Evolutionary conservation across 768 basidiomycete species (phyloP), one percentile per base, ranked within the genome.

Genomic region (Russula sp.): DNA sequence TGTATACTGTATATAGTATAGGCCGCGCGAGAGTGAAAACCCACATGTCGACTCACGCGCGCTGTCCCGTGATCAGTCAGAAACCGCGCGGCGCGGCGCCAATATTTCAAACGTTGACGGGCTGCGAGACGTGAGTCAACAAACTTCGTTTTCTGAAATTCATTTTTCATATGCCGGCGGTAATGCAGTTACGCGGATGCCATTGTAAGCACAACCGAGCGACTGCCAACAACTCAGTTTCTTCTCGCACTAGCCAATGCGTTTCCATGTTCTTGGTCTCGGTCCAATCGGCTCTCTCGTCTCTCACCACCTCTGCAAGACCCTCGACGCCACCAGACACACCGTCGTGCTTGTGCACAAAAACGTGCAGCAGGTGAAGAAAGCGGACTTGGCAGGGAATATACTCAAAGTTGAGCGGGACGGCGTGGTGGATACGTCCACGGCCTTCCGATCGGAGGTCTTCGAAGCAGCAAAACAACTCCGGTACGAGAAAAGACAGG

Each of bases 231-330:
- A 37, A 9, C 49, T 20, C 47, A 42, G 49, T 42, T 42, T 27
- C 27, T 39, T 5, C 6, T 45, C 32, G n/a, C 45, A 51, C 32
- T 48, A 51, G 53, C 66, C 63, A 65, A 89, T 91, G 88, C 86
- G 81, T 65, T 81, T 88, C 71, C 87, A 90, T 76, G 70, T 90
- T 66, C 79, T 91, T 66, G 93, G 94, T 68, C 74, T 93, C 47
- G 93, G 93, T 54, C 81, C 92, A 49, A 82, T 96, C 65, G 95
- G 95, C 59, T 84, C 84, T 34, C 84, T 98, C 62, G 66, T 98
- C 66, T 82, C 94, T 16, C 84, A 88, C 73, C 83, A 95, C 72
- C 82, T 98, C 45, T 86, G 90, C 45, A 78, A 78, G 55, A 73
- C 77, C 57, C 77, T 91, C 55, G 78, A 84, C 20, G 64, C 72